phyloP scores from a whole-genome alignment of 331 rosid species.

The Saraca asoca region DNA sequence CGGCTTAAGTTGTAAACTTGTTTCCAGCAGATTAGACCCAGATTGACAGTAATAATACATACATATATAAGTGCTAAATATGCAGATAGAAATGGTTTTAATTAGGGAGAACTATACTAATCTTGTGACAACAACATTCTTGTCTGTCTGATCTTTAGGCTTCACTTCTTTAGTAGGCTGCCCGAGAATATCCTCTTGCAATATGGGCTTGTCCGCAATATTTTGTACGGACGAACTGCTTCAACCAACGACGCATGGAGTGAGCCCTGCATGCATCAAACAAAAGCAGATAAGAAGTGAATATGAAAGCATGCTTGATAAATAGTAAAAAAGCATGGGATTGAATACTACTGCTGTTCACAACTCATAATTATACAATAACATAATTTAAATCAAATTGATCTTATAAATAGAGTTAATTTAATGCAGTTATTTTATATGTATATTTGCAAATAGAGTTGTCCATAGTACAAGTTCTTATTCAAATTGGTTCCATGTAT shows the following conservation, averaged over 20 bases:
- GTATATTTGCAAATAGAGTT: too few species aligned
- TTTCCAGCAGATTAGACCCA: neutral
- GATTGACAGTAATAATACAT: conserved; percentile 3
- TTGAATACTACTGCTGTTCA: too few species aligned
- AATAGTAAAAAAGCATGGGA: too few species aligned
- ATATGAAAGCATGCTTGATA: neutral
- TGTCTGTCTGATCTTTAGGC: conserved; percentile 16
- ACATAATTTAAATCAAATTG: too few species aligned
- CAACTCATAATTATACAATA: too few species aligned
- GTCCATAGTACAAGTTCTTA: too few species aligned
- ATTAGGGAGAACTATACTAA: neutral
- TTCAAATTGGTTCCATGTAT: too few species aligned
- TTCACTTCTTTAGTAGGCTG: conserved; percentile 53
- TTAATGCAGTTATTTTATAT: too few species aligned
- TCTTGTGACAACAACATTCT: conserved; percentile 43
- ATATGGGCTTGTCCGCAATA: conserved; percentile 60
- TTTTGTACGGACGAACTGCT: conserved; percentile 46
- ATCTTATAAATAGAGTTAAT: too few species aligned
- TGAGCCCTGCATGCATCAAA: conserved; percentile 44
- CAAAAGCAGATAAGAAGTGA: conserved; percentile 12
- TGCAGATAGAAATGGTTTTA: neutral
- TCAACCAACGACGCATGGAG: conserved; percentile 54
- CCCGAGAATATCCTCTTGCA: conserved; percentile 69
- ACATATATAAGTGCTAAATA: conserved; percentile 9
- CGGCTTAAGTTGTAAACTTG: conserved; percentile 12